These are phyloP conservation scores for Lichtheimia ramosa DNA, from an alignment of 371 early-diverging fungal species.

Conservation along the genomic window DNA sequence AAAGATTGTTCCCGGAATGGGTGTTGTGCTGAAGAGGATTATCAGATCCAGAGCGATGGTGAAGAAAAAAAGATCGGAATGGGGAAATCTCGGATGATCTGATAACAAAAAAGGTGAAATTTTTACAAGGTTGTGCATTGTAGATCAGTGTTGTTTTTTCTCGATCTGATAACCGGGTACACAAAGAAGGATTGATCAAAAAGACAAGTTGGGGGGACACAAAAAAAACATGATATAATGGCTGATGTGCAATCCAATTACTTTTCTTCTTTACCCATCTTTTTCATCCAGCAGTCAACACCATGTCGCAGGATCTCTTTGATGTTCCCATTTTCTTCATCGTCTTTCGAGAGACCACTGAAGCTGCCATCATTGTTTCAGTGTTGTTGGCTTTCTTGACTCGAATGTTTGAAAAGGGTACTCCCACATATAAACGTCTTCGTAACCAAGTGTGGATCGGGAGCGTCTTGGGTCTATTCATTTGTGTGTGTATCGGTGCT, in stretches of 20 bases:
- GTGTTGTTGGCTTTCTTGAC: constrained; percentile 75
- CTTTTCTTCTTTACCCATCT: neutral
- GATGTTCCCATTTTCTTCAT: constrained; percentile 85
- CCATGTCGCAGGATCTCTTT: constrained; percentile 50
- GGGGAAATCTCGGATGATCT: neutral
- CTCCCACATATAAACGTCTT: constrained; percentile 49
- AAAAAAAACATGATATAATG: constrained; percentile 1
- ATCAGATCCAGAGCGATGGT: neutral
- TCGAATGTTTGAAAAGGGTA: constrained; percentile 54
- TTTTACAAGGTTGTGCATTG: too few species aligned
- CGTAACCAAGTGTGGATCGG: constrained; percentile 71
- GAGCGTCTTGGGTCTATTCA: constrained; percentile 51
- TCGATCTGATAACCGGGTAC: constrained; percentile 1
- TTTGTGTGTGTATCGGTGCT: constrained; percentile 69
- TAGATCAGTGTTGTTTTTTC: neutral
- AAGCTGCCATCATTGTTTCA: constrained; percentile 80
- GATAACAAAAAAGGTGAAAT: neutral
- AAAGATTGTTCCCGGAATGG: neutral
- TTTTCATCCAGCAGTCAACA: neutral
- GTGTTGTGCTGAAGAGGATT: neutral
- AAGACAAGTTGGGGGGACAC: neutral
- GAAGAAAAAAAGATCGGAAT: neutral
- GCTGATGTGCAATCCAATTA: neutral
- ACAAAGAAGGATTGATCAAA: neutral
- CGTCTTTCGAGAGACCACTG: constrained; percentile 77